phyloP scores from a whole-genome alignment of 495 filamentous ascomycete genomes.

The Xylaria scruposa region DNA sequence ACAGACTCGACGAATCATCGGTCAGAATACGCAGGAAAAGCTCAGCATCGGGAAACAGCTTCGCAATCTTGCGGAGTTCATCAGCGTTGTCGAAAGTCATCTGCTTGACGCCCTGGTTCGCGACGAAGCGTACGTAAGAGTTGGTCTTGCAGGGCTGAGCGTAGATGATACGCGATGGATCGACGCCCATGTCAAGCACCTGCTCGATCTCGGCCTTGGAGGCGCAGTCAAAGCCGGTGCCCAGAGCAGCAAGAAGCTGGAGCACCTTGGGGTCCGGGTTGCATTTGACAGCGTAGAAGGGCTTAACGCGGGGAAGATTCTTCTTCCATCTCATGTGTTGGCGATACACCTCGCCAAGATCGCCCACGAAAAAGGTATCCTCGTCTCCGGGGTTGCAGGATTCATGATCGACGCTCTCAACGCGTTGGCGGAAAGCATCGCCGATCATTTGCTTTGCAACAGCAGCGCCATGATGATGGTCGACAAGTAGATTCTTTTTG shows the following conservation, averaged over 20 bases:
- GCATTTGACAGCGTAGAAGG: slow-evolving; percentile 97
- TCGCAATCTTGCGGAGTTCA: slow-evolving; percentile 96
- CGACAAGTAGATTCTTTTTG: slow-evolving; percentile 48
- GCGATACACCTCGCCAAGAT: slow-evolving; percentile 97
- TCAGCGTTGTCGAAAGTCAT: slow-evolving; percentile 99
- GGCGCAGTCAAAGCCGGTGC: slow-evolving; percentile 97
- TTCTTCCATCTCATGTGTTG: slow-evolving; percentile 98
- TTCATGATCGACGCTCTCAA: slow-evolving; percentile 82
- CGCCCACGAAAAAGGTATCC: slow-evolving; percentile 97
- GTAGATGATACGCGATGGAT: slow-evolving; percentile 94
- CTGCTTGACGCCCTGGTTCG: slow-evolving; percentile 84
- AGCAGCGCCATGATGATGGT: slow-evolving; percentile 44
- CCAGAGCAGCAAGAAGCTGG: slow-evolving; percentile 82
- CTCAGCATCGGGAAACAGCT: slow-evolving; percentile 85
- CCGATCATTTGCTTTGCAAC: slow-evolving; percentile 69
- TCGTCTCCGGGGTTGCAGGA: slow-evolving; percentile 87
- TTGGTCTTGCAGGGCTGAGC: slow-evolving; percentile 99
- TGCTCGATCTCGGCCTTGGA: slow-evolving; percentile 96
- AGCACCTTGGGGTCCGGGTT: slow-evolving; percentile 93
- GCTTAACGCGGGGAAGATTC: slow-evolving; percentile 90
- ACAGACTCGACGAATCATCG: slow-evolving; percentile 93
- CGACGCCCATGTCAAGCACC: slow-evolving; percentile 82
- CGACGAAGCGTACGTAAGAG: slow-evolving; percentile 91
- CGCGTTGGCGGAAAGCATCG: slow-evolving; percentile 79
- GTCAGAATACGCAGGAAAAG: slow-evolving; percentile 93